Conservation (phyloP, 495 filamentous ascomycete genomes). For the Platismatia glauca region DNA sequence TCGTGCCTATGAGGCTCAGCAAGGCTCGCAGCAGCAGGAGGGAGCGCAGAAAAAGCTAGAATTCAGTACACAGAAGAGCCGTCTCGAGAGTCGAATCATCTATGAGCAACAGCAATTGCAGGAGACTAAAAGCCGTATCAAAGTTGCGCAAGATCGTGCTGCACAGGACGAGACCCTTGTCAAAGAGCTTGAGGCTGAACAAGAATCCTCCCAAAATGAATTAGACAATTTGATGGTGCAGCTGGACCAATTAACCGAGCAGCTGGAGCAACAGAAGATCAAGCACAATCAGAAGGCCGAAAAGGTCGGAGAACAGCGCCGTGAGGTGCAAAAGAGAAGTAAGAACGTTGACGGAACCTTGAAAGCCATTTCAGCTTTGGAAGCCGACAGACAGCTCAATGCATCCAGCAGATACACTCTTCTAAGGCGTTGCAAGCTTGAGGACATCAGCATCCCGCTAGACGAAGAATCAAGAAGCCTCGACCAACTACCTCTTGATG, state of each 20-base stretch:
- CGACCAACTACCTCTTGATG: slow-evolving; percentile 79
- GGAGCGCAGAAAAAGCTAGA: slow-evolving; percentile 75
- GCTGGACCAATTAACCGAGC: slow-evolving; percentile 64
- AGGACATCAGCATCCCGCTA: slow-evolving; percentile 83
- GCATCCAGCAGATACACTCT: slow-evolving; percentile 73
- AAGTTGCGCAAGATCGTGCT: slow-evolving; percentile 54
- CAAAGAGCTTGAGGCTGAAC: slow-evolving; percentile 60
- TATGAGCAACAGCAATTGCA: slow-evolving; percentile 67
- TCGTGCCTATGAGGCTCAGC: slow-evolving; percentile 84
- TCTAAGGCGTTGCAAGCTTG: slow-evolving; percentile 82
- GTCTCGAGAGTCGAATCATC: slow-evolving; percentile 65
- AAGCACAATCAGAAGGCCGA: slow-evolving; percentile 58
- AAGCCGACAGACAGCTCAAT: slow-evolving; percentile 74
- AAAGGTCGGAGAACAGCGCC: slow-evolving; percentile 69
- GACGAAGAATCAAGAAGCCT: slow-evolving; percentile 61
- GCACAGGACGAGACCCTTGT: slow-evolving; percentile 56
- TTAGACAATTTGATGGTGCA: slow-evolving; percentile 66
- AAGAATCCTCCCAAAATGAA: slow-evolving; percentile 60
- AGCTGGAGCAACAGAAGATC: slow-evolving; percentile 57
- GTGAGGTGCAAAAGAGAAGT: slow-evolving; percentile 74
- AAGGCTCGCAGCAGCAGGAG: slow-evolving; percentile 85
- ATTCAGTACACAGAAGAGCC: slow-evolving; percentile 75
- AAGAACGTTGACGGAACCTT: slow-evolving; percentile 71
- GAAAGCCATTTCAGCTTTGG: slow-evolving; percentile 66
- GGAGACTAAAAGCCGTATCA: slow-evolving; percentile 60